Base-by-base conservation (phyloP, 2,329 filamentous ascomycete genomes). In the Aspergillus fischeri region DNA sequence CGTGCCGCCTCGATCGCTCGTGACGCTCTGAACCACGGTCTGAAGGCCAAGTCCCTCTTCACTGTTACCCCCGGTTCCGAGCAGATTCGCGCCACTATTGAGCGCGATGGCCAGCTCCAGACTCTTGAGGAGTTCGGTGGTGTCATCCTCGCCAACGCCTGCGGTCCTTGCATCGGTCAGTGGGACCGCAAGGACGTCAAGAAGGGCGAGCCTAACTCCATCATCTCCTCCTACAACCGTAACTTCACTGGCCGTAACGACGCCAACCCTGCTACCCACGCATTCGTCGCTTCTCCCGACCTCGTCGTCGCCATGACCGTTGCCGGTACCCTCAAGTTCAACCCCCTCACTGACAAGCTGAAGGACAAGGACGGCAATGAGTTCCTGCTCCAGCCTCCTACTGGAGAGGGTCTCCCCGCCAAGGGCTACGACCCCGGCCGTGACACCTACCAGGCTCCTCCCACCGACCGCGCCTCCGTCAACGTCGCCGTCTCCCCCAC, bases 241-340 rank as follows among this genome's bases (percentile, higher is more conserved):
- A 97, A 99, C 87, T 97, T 99, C 83, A 97, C 93, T 60, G 93
- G 93, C 65, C 91, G 94, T 75, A 97, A 97, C 77, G 92, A 96
- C 68, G 92, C 90, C 66, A 97, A 96, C 84, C 92, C 92, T 44
- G 91, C 91, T 55, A 96, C 92, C 52, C 92, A 96, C 82, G 91
- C 91, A 57, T 96, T 96, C 77, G 92, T 96, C 65, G 88, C 92
- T 63, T 96, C 91, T 6, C 92, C 92, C 56, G 92, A 96, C 74
- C 81, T 96, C 60, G 91, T 95, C 47, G 90, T 95, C 54, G 92
- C 92, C 65, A 80, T 96, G 81, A 87, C 88, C 59, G 85, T 95
- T 71, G 91, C 91, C 55, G 92, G 92, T 65, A 85, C 85, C 56
- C 84, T 96, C 50, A 87, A 89, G 80, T 99, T 99, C 84, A 97